Percentiles rank a stretch among this genome's conserved stretches.
phyloP scores from a whole-genome alignment of 139 green algal species.

The Asterochloris sp. region DNA sequence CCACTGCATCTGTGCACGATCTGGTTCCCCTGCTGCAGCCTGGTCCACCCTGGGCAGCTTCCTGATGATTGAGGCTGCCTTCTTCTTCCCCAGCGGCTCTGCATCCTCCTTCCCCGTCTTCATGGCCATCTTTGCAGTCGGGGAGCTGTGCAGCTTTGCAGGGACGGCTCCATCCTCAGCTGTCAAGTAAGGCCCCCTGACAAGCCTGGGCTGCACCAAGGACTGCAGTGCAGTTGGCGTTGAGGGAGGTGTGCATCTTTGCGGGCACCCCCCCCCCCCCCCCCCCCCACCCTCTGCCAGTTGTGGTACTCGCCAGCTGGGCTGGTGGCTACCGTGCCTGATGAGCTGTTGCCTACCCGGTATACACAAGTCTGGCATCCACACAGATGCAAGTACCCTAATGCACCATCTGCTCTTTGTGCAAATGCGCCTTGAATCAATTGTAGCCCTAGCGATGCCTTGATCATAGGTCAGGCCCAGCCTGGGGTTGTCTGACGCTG shows the following conservation, averaged over 20 bases:
- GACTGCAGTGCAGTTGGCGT: neutral
- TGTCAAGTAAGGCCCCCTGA: neutral
- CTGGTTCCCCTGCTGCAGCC: neutral
- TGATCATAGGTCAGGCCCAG: neutral
- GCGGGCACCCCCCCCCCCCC: neutral
- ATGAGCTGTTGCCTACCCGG: neutral
- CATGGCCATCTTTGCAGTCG: constrained; percentile 22
- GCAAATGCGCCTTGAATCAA: neutral
- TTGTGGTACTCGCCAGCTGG: neutral
- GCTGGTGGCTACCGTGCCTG: neutral
- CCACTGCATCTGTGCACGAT: no score
- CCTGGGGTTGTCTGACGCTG: neutral
- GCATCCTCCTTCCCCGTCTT: constrained; percentile 6
- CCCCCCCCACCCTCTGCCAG: neutral
- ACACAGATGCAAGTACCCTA: neutral
- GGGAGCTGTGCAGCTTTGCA: constrained; percentile 71
- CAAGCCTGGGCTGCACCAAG: neutral
- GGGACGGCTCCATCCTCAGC: constrained; percentile 6
- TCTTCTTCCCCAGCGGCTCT: neutral
- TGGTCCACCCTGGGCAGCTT: constrained; percentile 11
- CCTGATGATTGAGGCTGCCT: constrained; percentile 13
- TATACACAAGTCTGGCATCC: neutral
- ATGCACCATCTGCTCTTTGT: neutral
- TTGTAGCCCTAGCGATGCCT: no score
- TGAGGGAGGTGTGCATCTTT: neutral